phyloP scores from a whole-genome alignment of 768 basidiomycete genomes.

The Scleroderma citrinum region DNA sequence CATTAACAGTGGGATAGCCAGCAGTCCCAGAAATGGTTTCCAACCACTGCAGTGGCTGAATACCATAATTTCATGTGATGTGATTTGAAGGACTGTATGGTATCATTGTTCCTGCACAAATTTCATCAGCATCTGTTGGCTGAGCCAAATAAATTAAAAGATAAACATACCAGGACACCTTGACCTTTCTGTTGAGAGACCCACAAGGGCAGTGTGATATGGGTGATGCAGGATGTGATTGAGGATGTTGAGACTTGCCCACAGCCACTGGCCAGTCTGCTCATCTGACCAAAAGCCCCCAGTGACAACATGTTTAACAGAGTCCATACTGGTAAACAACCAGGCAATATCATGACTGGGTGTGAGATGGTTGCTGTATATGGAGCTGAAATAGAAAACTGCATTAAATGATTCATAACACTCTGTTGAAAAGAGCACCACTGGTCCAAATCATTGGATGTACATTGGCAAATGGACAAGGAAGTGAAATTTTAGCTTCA shows the following conservation, averaged over 20 bases:
- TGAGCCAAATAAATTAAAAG: neutral
- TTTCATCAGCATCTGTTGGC: neutral
- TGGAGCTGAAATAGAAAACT: conserved; percentile 17
- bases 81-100: neutral
- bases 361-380: conserved; percentile 28
- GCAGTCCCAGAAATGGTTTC: neutral
- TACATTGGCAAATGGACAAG: conserved; percentile 22
- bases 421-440: conserved; percentile 26
- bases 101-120: neutral
- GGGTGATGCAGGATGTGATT: neutral
- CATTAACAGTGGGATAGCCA: neutral
- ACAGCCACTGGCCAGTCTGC: conserved; percentile 1
- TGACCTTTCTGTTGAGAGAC: neutral
- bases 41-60: neutral
- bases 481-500: conserved; percentile 29
- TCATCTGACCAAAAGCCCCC: conserved; percentile 14
- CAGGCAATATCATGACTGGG: conserved; percentile 19
- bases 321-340: conserved; percentile 6
- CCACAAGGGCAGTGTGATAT: neutral
- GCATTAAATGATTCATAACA: conserved; percentile 1
- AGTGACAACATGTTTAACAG: conserved; percentile 11
- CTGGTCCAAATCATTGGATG: conserved; percentile 24
- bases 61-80: neutral
- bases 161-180: neutral
- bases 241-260: neutral